Evolutionary conservation across 2,329 filamentous ascomycete genomes (phyloP).

Genomic region (Claviceps paspali): DNA sequence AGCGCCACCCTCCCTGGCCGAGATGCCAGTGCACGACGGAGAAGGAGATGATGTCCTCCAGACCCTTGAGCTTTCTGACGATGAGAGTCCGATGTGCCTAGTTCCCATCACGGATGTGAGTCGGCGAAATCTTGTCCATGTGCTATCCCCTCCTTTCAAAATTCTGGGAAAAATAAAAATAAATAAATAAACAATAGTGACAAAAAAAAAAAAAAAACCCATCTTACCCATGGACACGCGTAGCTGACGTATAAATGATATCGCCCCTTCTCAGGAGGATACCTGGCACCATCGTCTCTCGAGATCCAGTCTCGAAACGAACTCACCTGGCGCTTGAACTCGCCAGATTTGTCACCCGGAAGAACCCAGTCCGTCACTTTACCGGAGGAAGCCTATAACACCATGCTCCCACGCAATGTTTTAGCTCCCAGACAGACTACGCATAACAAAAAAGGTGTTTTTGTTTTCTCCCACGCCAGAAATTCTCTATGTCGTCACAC

Average conservation of each 20-base stretch:
- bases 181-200: too few species aligned
- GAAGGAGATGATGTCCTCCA: constrained; percentile 66
- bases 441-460: too few species aligned
- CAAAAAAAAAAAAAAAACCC: too few species aligned
- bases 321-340: constrained; percentile 82
- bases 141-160: background rate
- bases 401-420: background rate
- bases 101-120: too few species aligned
- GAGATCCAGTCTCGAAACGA: constrained; percentile 73
- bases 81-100: constrained; percentile 73
- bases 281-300: constrained; percentile 53
- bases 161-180: too few species aligned
- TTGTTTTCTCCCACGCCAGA: too few species aligned
- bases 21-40: constrained; percentile 93
- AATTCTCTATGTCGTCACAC: too few species aligned
- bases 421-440: too few species aligned
- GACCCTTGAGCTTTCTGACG: constrained; percentile 75
- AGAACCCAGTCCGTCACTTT: constrained; percentile 67
- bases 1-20: constrained; percentile 61
- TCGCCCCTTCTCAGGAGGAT: constrained; percentile 70
- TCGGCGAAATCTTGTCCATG: too few species aligned
- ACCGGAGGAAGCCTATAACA: constrained; percentile 4
- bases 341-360: constrained; percentile 61
- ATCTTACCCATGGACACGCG: constrained; percentile 72
- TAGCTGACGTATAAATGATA: constrained; percentile 95